A percentile compares a stretch with the other conserved stretches of the same genome.
phyloP scores from a whole-genome alignment of 371 early-diverging fungal species.

The Mortierella sp. region DNA sequence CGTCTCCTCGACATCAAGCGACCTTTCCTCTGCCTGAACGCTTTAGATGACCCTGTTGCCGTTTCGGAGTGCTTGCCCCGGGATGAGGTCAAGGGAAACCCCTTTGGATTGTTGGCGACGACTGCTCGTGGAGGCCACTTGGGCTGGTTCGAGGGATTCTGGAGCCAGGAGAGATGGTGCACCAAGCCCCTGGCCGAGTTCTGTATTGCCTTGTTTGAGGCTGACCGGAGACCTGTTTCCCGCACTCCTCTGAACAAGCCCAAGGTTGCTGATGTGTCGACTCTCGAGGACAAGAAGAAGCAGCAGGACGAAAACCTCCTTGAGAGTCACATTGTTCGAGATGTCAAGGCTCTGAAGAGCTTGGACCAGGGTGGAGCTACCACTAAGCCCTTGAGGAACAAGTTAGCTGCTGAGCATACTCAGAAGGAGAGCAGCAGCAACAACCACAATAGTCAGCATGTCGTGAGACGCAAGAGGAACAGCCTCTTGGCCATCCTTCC shows the following conservation, averaged over 20 bases:
- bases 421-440: neutral
- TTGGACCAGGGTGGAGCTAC: conserved; percentile 1
- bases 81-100: conserved; percentile 82
- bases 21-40: conserved; percentile 87
- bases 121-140: conserved; percentile 94
- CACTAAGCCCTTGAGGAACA: conserved; percentile 3
- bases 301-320: neutral
- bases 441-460: neutral
- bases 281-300: neutral
- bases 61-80: conserved; percentile 79
- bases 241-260: conserved; percentile 29
- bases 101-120: conserved; percentile 88
- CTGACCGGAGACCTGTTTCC: conserved; percentile 30
- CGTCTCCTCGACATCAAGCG: conserved; percentile 81
- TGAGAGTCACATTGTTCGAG: conserved; percentile 6
- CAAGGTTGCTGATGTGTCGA: neutral
- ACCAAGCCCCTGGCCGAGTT: conserved; percentile 79
- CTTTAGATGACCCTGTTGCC: conserved; percentile 95
- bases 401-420: conserved; percentile 8
- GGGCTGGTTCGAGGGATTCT: conserved; percentile 89
- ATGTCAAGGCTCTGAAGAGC: neutral
- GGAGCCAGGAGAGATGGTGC: conserved; percentile 72
- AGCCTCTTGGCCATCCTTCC: neutral
- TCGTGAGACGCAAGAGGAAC: neutral
- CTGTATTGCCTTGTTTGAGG: conserved; percentile 74